Percentiles rank a stretch among this genome's conserved stretches.
Evolutionary conservation across 441 rosid genomes (phyloP).

Genomic region (Arabidopsis lyrata): DNA sequence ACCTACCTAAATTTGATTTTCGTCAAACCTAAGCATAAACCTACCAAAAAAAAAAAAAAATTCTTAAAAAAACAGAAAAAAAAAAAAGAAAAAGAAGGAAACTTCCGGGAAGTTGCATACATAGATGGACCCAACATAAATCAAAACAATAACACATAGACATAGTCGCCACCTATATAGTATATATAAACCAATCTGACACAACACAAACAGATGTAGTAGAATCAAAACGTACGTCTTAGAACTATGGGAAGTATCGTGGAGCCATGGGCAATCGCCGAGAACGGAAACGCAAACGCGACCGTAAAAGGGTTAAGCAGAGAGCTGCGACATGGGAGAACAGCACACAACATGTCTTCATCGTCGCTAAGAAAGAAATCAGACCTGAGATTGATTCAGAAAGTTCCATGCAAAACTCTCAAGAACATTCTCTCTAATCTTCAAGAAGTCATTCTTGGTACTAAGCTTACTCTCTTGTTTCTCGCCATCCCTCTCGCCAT

Average conservation of each 20-base stretch:
- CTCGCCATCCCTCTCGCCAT: constrained; percentile 67
- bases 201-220: constrained; percentile 24
- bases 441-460: constrained; percentile 67
- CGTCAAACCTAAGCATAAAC: constrained; percentile 18
- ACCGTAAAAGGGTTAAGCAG: constrained; percentile 31
- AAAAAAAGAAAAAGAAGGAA: constrained; percentile 23
- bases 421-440: constrained; percentile 55
- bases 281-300: constrained; percentile 26
- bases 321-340: constrained; percentile 45
- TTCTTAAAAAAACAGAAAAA: not conserved
- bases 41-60: not conserved
- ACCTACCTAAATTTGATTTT: constrained; percentile 14
- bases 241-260: constrained; percentile 35
- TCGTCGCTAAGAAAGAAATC: constrained; percentile 60
- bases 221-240: not conserved
- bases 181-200: constrained; percentile 30
- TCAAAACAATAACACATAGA: not conserved
- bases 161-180: constrained; percentile 21
- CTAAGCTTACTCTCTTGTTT: constrained; percentile 67
- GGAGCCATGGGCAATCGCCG: constrained; percentile 37
- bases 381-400: constrained; percentile 51
- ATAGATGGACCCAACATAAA: constrained; percentile 35
- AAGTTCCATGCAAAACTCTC: constrained; percentile 47
- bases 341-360: constrained; percentile 51
- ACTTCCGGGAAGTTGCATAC: constrained; percentile 31